phyloP scores from a whole-genome alignment of 768 basidiomycete genomes.

The Ephemerocybe angulata region DNA sequence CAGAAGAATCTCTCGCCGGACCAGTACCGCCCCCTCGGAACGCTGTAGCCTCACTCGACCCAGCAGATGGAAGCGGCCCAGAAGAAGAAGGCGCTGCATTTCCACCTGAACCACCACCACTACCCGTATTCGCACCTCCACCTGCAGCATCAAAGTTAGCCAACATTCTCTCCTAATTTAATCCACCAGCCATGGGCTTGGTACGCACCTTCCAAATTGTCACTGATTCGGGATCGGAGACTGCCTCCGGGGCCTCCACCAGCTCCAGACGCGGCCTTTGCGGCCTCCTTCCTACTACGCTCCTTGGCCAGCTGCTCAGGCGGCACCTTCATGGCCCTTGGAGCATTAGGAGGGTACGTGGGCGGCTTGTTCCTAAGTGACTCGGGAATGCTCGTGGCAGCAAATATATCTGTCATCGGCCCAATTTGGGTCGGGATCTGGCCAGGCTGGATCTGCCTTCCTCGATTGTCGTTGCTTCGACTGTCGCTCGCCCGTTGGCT shows the following conservation, averaged over 20 bases:
- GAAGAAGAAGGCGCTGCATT: neutral
- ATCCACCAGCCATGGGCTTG: neutral
- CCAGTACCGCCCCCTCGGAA: neutral
- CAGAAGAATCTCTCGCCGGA: neutral
- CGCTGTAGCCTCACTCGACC: too few species aligned
- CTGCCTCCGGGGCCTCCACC: slow-evolving; percentile 19
- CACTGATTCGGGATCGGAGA: slow-evolving; percentile 29
- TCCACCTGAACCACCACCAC: neutral
- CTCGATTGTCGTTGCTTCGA: too few species aligned
- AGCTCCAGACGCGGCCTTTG: neutral
- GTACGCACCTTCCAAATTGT: slow-evolving; percentile 3
- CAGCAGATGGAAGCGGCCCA: neutral
- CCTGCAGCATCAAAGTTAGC: neutral
- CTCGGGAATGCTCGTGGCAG: too few species aligned
- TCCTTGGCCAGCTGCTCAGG: neutral
- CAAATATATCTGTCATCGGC: too few species aligned
- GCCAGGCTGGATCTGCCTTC: too few species aligned
- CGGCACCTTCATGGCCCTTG: neutral
- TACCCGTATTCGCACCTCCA: neutral
- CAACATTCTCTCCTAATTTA: neutral
- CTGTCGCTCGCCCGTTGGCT: neutral
- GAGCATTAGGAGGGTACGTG: neutral
- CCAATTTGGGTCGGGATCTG: too few species aligned
- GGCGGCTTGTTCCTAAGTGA: neutral
- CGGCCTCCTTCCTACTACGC: neutral